Evolutionary conservation across 1,284 basidiomycete species (phyloP), one percentile per base, ranked within the genome.

Genomic region (Hortiboletus rubellus): DNA sequence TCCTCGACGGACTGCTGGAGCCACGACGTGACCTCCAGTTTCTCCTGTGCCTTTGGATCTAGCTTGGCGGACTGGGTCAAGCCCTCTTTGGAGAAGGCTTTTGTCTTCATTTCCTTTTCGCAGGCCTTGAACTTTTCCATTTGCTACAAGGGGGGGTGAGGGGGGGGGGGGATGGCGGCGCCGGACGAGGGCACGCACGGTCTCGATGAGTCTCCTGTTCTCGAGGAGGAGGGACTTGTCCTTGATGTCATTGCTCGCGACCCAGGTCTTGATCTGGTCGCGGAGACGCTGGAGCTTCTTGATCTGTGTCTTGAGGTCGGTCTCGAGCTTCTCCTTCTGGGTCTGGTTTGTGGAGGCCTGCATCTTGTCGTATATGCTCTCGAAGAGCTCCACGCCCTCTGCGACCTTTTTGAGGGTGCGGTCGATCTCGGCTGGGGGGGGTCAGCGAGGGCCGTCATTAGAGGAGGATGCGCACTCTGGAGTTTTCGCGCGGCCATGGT

Each of bases 31-130:
- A 90, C 87, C 70, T 98, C 96, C 62, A 91, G 83, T 76, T 98
- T 98, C 76, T 96, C 94, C 77, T 96, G 94, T 60, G 97, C 94
- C 72, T 93, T 94, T 50, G 97, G 97, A 73, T 99, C 97, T 33
- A 99, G 87, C 69, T 92, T 93, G 46, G 94, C 85, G 5, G 95
- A 94, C 55, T 96, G 94, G 62, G 92, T 98, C 37, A 99, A 83
- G 38, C 97, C 97, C 75, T 98, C 97, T 76, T 99, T 99, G 34
- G 96, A 98, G 78, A 99, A 99, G 0, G 97, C 97, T 74, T 99
- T 99, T 61, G 97, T 99, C 84, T 99, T 99, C 95, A 99, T 98
- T 77, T 99, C 97, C 80, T 99, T 99, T 79, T 99, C 97, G 76
- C 94, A 94, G 27, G 96, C 96, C 72, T 99, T 99, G 85, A 99